Percentiles rank a stretch among this genome's conserved stretches.
Evolutionary conservation across 2,329 filamentous ascomycete species (phyloP).

Genomic region (Colletotrichum lupini): DNA sequence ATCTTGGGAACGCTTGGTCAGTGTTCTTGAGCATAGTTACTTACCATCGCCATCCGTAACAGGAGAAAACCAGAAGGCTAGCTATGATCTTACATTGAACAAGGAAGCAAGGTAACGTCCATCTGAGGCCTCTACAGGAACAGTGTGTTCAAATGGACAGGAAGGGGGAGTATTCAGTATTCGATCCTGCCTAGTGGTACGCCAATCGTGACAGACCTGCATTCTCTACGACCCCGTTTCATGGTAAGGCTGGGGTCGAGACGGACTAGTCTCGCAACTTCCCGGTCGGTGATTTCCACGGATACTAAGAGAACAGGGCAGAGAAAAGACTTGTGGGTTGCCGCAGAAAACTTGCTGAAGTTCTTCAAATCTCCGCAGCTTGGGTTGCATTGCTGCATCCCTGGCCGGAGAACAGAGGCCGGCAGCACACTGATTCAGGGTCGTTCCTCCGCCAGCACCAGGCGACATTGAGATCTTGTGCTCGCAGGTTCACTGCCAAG

Average conservation of each 20-base stretch:
- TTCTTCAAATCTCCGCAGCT: constrained; percentile 8
- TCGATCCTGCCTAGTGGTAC: constrained; percentile 16
- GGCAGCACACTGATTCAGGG: constrained; percentile 6
- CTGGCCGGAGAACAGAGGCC: background rate
- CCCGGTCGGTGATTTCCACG: constrained; percentile 1
- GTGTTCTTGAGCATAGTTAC: background rate
- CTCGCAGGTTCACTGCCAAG: background rate
- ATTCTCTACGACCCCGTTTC: background rate
- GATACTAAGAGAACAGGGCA: background rate
- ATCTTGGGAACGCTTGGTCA: background rate
- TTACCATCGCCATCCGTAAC: background rate
- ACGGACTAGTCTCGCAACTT: constrained; percentile 9
- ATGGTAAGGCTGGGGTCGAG: constrained; percentile 8
- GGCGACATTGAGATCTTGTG: background rate
- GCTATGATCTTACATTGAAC: background rate
- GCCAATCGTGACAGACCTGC: constrained; percentile 11
- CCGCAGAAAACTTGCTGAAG: background rate
- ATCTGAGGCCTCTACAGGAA: background rate
- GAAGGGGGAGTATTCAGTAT: background rate
- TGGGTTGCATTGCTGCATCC: constrained; percentile 13
- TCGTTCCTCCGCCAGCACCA: background rate
- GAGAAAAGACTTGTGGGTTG: background rate
- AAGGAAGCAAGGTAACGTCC: background rate
- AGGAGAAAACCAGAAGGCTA: background rate
- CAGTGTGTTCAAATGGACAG: background rate